Percentiles rank a stretch among this genome's conserved stretches.
Evolutionary conservation across 1,139 yeast genomes (phyloP).

Genomic region (Kurtzmaniella quercitrusa): DNA sequence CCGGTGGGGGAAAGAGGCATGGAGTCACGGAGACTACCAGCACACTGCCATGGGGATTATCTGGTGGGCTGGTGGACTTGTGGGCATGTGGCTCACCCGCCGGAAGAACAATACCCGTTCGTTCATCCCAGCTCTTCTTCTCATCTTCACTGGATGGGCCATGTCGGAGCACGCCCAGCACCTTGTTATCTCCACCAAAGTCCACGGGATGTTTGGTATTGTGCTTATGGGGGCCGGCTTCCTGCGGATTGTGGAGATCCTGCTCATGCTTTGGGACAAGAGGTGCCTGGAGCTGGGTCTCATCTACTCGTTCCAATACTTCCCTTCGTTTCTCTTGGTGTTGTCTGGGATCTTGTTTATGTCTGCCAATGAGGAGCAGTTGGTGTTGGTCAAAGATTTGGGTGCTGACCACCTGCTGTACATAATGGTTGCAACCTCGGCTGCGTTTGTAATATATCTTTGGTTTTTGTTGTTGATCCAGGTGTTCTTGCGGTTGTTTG

Average conservation of each 20-base stretch:
- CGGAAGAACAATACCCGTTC: conserved; percentile 54
- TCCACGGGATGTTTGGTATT: conserved; percentile 81
- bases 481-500: conserved; percentile 53
- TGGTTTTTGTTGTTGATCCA: conserved; percentile 58
- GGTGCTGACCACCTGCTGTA: conserved; percentile 87
- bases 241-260: conserved; percentile 69
- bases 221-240: conserved; percentile 77
- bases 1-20: conserved; percentile 81
- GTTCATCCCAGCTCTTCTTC: conserved; percentile 74
- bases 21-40: conserved; percentile 91
- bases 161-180: conserved; percentile 88
- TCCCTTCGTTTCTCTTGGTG: conserved; percentile 76
- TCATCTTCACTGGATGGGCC: conserved; percentile 88
- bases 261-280: conserved; percentile 59
- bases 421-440: conserved; percentile 65
- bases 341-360: conserved; percentile 78
- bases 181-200: conserved; percentile 71
- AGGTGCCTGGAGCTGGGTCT: conserved; percentile 42
- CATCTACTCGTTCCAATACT: conserved; percentile 70
- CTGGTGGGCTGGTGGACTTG: conserved; percentile 93
- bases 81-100: conserved; percentile 73
- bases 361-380: conserved; percentile 91
- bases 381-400: conserved; percentile 61
- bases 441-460: conserved; percentile 67
- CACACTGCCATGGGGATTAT: conserved; percentile 94